These are phyloP conservation scores for Pleurotus pulmonarius DNA, from an alignment of 768 basidiomycete genomes.

Conservation along the genomic window DNA sequence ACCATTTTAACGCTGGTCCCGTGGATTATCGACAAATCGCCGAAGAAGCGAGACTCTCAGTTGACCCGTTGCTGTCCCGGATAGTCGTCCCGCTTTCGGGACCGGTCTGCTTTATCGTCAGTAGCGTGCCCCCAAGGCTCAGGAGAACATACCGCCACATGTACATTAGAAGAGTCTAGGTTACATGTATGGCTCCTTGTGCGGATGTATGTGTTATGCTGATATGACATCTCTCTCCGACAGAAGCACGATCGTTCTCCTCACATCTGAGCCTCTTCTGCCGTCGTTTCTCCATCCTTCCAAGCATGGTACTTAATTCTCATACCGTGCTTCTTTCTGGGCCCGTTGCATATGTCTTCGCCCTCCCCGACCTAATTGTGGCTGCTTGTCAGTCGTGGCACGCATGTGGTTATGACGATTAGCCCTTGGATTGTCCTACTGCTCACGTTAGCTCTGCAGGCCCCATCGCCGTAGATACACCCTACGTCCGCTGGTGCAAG, in stretches of 20 bases:
- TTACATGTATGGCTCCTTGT: no score
- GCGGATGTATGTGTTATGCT: no score
- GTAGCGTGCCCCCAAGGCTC: no score
- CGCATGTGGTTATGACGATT: neutral
- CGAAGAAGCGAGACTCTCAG: neutral
- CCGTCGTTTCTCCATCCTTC: conserved; percentile 7
- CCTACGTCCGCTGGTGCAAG: conserved; percentile 2
- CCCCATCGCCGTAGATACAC: conserved; percentile 8
- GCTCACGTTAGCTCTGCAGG: neutral
- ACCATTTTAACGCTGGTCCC: conserved; percentile 2
- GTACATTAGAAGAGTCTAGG: no score
- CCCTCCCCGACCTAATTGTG: conserved; percentile 2
- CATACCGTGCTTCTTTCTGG: conserved; percentile 1
- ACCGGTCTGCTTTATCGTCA: no score
- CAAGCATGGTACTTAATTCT: conserved; percentile 3
- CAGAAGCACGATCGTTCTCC: neutral
- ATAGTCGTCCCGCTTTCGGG: no score
- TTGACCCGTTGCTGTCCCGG: no score
- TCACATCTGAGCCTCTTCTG: neutral
- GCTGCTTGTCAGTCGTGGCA: neutral
- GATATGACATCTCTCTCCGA: neutral
- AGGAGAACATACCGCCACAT: no score
- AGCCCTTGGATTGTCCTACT: neutral
- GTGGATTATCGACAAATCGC: neutral
- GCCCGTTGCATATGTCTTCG: neutral